Evolutionary conservation across 768 basidiomycete species (phyloP), one percentile per base, ranked within the genome.

Genomic region (Boletus fagicola): DNA sequence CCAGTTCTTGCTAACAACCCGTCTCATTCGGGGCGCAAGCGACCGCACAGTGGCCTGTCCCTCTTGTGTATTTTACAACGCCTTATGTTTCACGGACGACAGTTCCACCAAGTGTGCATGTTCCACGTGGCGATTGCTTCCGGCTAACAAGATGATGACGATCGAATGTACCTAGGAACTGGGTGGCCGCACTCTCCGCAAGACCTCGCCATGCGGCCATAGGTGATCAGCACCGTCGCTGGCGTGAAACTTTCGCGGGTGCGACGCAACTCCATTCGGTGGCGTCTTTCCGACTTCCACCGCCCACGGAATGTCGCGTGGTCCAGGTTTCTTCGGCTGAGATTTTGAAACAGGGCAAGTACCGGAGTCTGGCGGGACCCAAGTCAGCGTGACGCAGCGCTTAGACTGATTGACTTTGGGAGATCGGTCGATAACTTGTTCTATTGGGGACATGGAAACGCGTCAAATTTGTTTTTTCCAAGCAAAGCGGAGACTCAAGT

Each of bases 181-280:
- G 24, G 20, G 28, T 38, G 11, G 35, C 4, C 20, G 22, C 31
- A 28, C 40, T 24, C 40, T 24, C 36, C 20, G 7, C 15, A 33
- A 16, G 12, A 10, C 48, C 31, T 35, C 15, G n/a, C 15, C 31
- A 45, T 58, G 56, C 43, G 44, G 35, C 38, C 40, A 22, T 24
- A 24, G 28, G 4, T 4, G 49, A 53, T 38, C 43, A 39, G 31
- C 51, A 43, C 3, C 12, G 22, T 46, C 50, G 42, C 52, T 50
- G 47, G 35, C 36, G 24, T 39, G 49, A 57, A 66, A 68, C 58
- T 58, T 69, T 67, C 66, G 66, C 66, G 66, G 66, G 44, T 67
- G 51, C 26, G 20, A 22, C 24, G 18, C 22, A 56, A 33, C 58
- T 58, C 54, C 58, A 58, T 60, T 56, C 49, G 40, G 12, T 40